A percentile compares a stretch with the other conserved stretches of the same genome.
Evolutionary conservation across 495 filamentous ascomycete species (phyloP).

Genomic region (Tuber indicum): DNA sequence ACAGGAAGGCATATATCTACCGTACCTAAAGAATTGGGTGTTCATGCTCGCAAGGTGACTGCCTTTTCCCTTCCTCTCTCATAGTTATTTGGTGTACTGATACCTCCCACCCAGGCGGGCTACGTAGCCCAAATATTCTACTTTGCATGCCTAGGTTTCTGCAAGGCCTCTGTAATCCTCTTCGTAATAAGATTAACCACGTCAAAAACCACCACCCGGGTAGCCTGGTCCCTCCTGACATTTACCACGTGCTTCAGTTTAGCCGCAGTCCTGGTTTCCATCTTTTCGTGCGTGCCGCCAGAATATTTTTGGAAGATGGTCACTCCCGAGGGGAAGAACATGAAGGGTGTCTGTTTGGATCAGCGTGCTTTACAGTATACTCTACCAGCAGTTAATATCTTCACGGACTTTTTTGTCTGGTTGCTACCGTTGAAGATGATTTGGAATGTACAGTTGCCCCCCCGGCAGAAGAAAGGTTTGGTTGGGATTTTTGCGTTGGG

Average conservation of each 20-base stretch:
- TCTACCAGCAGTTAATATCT: slow-evolving; percentile 18
- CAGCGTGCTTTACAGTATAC: slow-evolving; percentile 8
- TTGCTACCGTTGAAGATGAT: slow-evolving; percentile 23
- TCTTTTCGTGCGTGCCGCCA: slow-evolving; percentile 9
- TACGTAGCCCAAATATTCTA: slow-evolving; percentile 15
- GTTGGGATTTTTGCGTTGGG: slow-evolving; percentile 16
- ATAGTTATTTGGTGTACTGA: neutral
- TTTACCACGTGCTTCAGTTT: neutral
- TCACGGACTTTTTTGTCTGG: slow-evolving; percentile 20
- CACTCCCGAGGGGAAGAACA: neutral
- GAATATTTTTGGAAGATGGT: slow-evolving; percentile 9
- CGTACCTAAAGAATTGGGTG: slow-evolving; percentile 4
- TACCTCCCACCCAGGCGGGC: slow-evolving; percentile 1
- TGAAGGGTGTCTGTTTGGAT: slow-evolving; percentile 2
- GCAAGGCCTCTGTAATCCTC: slow-evolving; percentile 21
- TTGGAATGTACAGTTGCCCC: slow-evolving; percentile 19
- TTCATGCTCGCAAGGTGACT: slow-evolving; percentile 5
- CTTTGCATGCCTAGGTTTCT: slow-evolving; percentile 17
- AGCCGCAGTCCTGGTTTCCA: slow-evolving; percentile 8
- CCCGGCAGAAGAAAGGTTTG: slow-evolving; percentile 12
- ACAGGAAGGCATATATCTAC: slow-evolving; percentile 2
- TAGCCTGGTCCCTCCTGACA: slow-evolving; percentile 12
- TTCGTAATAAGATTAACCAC: slow-evolving; percentile 16
- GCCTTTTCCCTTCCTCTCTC: neutral
- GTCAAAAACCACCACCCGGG: neutral